Conservation (phyloP, 495 filamentous ascomycete genomes). For the Trichoderma gamsii region DNA sequence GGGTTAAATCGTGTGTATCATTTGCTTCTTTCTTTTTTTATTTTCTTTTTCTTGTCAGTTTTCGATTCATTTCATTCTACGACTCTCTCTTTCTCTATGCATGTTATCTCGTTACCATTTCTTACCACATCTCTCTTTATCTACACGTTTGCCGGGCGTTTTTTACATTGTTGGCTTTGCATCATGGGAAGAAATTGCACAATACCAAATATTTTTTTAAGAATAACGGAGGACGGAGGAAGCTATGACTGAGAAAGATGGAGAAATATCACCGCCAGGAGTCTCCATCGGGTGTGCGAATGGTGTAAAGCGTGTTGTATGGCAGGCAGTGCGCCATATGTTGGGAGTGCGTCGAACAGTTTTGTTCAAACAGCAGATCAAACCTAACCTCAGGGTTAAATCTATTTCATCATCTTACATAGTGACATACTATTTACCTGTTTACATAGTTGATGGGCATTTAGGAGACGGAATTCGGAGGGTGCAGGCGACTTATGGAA, state of each 20-base stretch:
- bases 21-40: background rate
- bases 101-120: background rate
- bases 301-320: background rate
- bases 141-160: slow-evolving; percentile 9
- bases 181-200: slow-evolving; percentile 1
- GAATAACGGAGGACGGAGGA: background rate
- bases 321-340: no score
- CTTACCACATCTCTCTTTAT: background rate
- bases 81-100: background rate
- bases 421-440: slow-evolving; percentile 5
- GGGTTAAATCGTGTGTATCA: background rate
- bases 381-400: background rate
- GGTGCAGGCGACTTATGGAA: background rate
- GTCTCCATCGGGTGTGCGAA: background rate
- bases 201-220: background rate
- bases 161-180: background rate
- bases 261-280: background rate
- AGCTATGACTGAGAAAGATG: background rate
- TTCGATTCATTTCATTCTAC: background rate
- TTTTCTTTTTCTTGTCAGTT: background rate
- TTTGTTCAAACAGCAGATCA: background rate
- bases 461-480: background rate
- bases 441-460: no score
- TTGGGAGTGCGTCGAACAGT: no score
- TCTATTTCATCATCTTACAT: background rate